These are phyloP conservation scores for Prunus padus DNA, from an alignment of 306 rosid genomes.

Conservation along the genomic window DNA sequence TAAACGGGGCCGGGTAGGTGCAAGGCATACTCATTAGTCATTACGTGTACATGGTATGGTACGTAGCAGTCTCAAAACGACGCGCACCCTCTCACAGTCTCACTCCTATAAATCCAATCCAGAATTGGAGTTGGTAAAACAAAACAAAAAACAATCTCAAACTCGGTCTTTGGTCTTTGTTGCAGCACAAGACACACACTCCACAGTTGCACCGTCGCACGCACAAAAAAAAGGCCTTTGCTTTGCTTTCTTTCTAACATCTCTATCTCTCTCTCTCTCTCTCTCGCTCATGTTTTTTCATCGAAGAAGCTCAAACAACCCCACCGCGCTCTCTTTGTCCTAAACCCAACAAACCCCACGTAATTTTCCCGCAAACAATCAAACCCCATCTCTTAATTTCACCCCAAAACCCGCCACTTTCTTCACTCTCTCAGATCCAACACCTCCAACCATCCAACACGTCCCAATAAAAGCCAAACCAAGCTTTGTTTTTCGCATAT, in stretches of 20 bases:
- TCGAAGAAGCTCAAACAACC: slow-evolving; percentile 8
- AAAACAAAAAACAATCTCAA: neutral
- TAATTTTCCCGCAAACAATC: slow-evolving; percentile 35
- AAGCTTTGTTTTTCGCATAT: neutral
- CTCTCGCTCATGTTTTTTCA: slow-evolving; percentile 20
- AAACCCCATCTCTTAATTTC: slow-evolving; percentile 42
- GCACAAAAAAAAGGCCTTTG: no score
- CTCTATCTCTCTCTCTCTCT: neutral
- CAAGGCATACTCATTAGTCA: neutral
- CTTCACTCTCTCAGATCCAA: slow-evolving; percentile 51
- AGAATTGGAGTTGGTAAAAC: neutral
- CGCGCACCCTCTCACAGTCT: no score
- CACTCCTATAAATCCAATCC: no score
- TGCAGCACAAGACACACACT: neutral
- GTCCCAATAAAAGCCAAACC: slow-evolving; percentile 17
- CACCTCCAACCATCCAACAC: slow-evolving; percentile 10
- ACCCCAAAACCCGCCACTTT: slow-evolving; percentile 28
- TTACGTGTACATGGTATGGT: neutral
- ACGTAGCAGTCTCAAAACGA: no score
- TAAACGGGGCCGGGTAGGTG: neutral
- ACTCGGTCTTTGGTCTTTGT: neutral
- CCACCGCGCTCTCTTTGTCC: slow-evolving; percentile 31
- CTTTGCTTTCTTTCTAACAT: no score
- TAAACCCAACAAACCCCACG: slow-evolving; percentile 41
- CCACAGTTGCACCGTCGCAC: no score